Base-by-base conservation (phyloP, 1,284 basidiomycete species). In the Cutaneotrichosporon cavernicola region DNA sequence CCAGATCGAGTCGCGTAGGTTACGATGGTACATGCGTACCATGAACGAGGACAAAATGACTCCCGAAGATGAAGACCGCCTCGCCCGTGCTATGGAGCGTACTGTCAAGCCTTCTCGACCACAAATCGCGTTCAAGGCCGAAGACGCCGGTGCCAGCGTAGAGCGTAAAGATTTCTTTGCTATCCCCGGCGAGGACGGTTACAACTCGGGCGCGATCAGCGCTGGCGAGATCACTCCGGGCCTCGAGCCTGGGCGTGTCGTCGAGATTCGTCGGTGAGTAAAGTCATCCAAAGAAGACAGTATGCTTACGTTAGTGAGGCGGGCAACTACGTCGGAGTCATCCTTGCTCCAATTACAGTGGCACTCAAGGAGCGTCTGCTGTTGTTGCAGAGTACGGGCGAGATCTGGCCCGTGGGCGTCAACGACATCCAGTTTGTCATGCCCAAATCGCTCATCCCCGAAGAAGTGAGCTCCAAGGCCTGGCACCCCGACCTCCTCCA, bases 371-470 rank as follows among this genome's bases (percentile, higher is more conserved):
- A 57, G 8, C 75, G 80, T 46, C 64, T 76, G 14, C 61, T 79
- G 11, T 26, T 77, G 10, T 71, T 81, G 11, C 69, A 69, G 21
- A 31, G 69, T 0, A 66, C 69, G 9, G 81, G 81, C 10, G 76
- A 76, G 53, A 69, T 76, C 36, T 75, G 76, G 69, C 79, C 78
- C 4, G 64, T 76, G 8, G 66, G 69, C 6, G 21, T 69, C 3
- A 72, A 76, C 53, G 79, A 81, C 67, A 71, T 82, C 10, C 77
- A 77, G 65, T 81, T 74, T 63, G 67, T 76, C 64, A 72, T 81
- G 66, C 80, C 79, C 0, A 47, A 67, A 0, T 72, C 73, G 1
- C 65, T 80, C 18, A 62, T 77, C 5, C 64, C 72, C 10, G 46
- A 62, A 3, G 36, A 62, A 0, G 43, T 74, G 1, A 64, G 68